Percentiles rank a stretch among this genome's conserved stretches.
phyloP scores from a whole-genome alignment of 1,139 yeast genomes.

The Debaryomyces subglobosus region DNA sequence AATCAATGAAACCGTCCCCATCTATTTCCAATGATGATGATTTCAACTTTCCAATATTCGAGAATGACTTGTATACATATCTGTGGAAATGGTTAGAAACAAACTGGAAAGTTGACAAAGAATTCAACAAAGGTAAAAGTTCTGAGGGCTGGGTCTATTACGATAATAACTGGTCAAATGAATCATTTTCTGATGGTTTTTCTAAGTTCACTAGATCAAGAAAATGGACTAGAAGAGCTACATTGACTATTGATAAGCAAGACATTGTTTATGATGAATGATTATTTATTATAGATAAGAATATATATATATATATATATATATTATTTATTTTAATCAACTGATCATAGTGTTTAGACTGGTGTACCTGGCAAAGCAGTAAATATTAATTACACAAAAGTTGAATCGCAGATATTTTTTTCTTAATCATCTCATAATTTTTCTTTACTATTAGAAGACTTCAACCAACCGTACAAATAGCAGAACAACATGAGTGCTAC shows the following conservation, averaged over 20 bases:
- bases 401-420: neutral
- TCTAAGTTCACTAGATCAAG: conserved; percentile 54
- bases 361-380: too few relatives aligned
- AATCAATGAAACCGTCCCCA: conserved; percentile 41
- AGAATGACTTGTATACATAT: conserved; percentile 42
- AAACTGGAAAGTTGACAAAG: conserved; percentile 49
- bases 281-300: neutral
- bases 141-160: conserved; percentile 57
- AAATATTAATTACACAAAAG: conserved; percentile 5
- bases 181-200: conserved; percentile 47
- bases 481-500: conserved; percentile 27
- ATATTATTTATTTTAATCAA: neutral
- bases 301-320: neutral
- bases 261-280: conserved; percentile 21
- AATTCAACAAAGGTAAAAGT: conserved; percentile 37
- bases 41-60: conserved; percentile 53
- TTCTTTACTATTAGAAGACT: neutral
- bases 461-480: neutral
- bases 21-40: conserved; percentile 25
- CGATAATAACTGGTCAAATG: conserved; percentile 54
- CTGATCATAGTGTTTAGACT: neutral
- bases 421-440: conserved; percentile 3
- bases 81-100: conserved; percentile 62
- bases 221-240: conserved; percentile 53
- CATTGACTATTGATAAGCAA: conserved; percentile 46